phyloP scores from a whole-genome alignment of 2,329 filamentous ascomycete genomes.

The Rhynchosporium graminicola region DNA sequence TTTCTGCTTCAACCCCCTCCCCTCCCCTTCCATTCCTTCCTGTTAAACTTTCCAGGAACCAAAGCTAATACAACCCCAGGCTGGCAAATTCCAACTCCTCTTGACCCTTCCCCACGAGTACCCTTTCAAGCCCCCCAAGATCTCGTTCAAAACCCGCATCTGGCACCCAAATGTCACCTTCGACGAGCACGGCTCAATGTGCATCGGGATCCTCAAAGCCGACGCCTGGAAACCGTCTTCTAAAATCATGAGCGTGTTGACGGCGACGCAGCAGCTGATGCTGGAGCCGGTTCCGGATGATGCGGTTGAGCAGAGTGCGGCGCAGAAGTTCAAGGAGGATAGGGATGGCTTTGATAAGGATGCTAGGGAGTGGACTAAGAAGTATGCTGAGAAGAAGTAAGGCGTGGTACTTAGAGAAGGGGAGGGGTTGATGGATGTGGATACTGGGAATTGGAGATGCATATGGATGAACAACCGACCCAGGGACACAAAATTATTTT shows the following conservation, averaged over 20 bases:
- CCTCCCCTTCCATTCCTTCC: neutral
- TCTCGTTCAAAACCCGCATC: conserved; percentile 71
- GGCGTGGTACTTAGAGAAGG: neutral
- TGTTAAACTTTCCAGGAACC: neutral
- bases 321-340: conserved; percentile 68
- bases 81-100: conserved; percentile 65
- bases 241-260: conserved; percentile 64
- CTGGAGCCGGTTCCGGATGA: conserved; percentile 70
- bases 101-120: conserved; percentile 69
- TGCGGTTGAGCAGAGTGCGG: conserved; percentile 68
- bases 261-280: conserved; percentile 64
- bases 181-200: conserved; percentile 74
- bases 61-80: conserved; percentile 42
- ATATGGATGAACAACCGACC: neutral
- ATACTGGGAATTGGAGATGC: neutral
- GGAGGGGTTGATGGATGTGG: neutral
- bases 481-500: neutral
- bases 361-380: conserved; percentile 67
- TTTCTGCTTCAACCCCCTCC: neutral
- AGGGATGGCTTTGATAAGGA: conserved; percentile 62
- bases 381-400: conserved; percentile 51
- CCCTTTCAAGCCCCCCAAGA: conserved; percentile 71
- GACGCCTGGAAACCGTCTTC: conserved; percentile 75
- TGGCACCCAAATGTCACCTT: conserved; percentile 77
- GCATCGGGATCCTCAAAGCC: conserved; percentile 67